Evolutionary conservation across 371 early-diverging fungal species (phyloP), one percentile per base, ranked within the genome.

Genomic region (Mucor irregularis): DNA sequence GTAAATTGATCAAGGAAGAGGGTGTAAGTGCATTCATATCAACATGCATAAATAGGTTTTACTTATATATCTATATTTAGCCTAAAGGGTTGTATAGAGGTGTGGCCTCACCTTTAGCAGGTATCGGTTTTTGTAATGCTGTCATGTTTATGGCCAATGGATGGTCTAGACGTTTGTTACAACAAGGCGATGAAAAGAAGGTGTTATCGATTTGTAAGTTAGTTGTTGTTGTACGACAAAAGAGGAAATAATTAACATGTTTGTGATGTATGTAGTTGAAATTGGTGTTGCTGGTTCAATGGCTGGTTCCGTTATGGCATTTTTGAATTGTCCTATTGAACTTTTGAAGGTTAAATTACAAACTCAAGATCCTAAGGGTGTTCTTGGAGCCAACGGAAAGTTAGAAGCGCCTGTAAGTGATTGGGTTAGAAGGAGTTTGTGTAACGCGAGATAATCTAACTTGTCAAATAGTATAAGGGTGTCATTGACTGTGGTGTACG

Each of bases 51-150:
- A 19, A 33, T n/a, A 21, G 16, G 0, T 24, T 22, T 24, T 10
- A 11, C 24, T 11, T 42, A 3, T 42, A 5, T 42, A 22, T 17
- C 13, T 24, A 19, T 38, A n/a, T 40, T 8, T 28, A 87, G 83
- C 68, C 83, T 11, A 66, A 74, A 31, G 94, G 89, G 38, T 68
- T 94, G 8, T 94, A 92, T 73, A 87, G 87, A 68, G 95, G 95
- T 52, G 89, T 90, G 10, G 78, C 83, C 9, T 90, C 91, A 5
- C 94, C 95, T 3, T 64, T 94, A 61, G 80, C 86, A 49, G 95
- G 94, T n/a, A 89, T 91, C 55, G 94, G 93, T 40, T 81, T 93
- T 33, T 91, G 88, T 64, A 94, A 93, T 69, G 93, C 94, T 0
- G 90, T 93, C 26, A 77, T 94, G 56, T 94, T 94, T 74, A 81